phyloP scores from a whole-genome alignment of 2,329 filamentous ascomycete species.

The Colletotrichum ledebouriae region DNA sequence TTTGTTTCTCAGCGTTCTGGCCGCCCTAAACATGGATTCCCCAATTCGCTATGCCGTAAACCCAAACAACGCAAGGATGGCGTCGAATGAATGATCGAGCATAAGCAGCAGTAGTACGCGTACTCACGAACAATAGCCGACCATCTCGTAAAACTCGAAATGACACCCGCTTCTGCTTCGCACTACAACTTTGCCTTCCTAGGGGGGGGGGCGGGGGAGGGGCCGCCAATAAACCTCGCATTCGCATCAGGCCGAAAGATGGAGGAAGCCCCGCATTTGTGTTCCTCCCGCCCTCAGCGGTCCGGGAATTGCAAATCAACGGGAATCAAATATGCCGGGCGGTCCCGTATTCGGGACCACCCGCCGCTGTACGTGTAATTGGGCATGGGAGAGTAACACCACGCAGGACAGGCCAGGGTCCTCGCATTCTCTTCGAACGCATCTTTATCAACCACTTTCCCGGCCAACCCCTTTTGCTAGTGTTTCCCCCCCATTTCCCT shows the following conservation, averaged over 20 bases:
- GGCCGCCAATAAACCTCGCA: not conserved
- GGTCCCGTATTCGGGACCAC: conserved; percentile 20
- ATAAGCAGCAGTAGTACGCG: not conserved
- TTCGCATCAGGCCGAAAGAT: not conserved
- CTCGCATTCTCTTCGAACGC: conserved; percentile 21
- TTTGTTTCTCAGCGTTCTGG: no score
- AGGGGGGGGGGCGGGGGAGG: no score
- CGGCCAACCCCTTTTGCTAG: no score
- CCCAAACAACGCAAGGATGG: not conserved
- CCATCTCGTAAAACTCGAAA: no score
- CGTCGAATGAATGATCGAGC: not conserved
- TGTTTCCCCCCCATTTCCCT: not conserved
- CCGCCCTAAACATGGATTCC: not conserved
- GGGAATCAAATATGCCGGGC: not conserved
- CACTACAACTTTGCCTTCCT: no score
- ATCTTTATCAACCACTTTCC: conserved; percentile 3
- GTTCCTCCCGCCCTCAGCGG: not conserved
- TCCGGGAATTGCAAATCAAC: not conserved
- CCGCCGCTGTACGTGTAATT: not conserved
- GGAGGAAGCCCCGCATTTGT: conserved; percentile 8
- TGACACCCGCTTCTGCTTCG: no score
- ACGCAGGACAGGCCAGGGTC: not conserved
- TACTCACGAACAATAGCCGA: no score
- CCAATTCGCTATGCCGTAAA: no score
- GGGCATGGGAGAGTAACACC: not conserved